These are phyloP conservation scores for Eimeria acervulina DNA, from an alignment of 169 alveolate species.

Conservation along the genomic window DNA sequence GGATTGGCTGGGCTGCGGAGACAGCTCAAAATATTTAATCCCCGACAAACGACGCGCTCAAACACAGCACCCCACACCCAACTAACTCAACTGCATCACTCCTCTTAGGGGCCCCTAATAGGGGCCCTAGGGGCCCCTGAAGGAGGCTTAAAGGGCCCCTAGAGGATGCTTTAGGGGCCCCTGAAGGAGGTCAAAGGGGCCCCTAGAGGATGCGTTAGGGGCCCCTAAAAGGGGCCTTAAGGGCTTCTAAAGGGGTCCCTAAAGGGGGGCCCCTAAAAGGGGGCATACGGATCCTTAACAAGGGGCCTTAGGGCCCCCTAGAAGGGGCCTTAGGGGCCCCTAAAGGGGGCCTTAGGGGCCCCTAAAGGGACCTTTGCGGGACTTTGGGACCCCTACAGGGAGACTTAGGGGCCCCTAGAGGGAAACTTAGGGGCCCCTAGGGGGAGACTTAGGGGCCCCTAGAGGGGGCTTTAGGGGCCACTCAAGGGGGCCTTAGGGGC, in stretches of 20 bases:
- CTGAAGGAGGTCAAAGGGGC: not conserved
- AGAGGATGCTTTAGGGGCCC: not conserved
- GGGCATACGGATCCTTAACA: not conserved
- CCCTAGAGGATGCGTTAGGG: not conserved
- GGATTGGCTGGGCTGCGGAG: slow-evolving; percentile 63
- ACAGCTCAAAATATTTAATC: no score
- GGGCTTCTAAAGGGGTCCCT: not conserved
- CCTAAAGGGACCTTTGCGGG: not conserved
- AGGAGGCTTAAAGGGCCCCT: not conserved
- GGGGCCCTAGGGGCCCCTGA: no score
- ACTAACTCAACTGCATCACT: no score
- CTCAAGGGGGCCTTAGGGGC: not conserved
- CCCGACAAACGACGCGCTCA: no score
- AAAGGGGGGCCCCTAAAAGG: not conserved
- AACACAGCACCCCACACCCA: no score
- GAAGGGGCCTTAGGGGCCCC: not conserved
- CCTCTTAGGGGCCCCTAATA: not conserved
- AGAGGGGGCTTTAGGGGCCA: not conserved
- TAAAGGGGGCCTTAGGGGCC: no score
- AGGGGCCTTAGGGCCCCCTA: not conserved
- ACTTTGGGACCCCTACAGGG: not conserved
- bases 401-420: not conserved
- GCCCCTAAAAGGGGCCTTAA: not conserved
- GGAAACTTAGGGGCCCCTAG: not conserved
- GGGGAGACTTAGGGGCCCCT: no score